phyloP scores from a whole-genome alignment of 768 basidiomycete species.

The Hypholoma fasciculare region DNA sequence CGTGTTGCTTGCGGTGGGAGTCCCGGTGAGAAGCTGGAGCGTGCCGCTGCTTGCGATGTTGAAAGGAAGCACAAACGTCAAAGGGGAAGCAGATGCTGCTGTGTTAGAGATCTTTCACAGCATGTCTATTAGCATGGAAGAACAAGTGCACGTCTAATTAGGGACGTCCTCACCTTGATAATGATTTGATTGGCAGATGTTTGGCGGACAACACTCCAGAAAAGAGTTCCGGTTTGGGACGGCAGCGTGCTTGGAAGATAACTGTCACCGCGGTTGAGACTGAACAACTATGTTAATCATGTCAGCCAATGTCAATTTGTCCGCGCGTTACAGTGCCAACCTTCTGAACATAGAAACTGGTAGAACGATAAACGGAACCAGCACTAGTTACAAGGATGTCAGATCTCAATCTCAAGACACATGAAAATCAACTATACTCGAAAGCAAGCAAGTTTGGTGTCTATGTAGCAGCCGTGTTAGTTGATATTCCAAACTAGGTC shows the following conservation, averaged over 20 bases:
- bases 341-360: conserved; percentile 64
- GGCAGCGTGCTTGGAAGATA: conserved; percentile 68
- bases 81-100: conserved; percentile 31
- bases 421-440: conserved; percentile 52
- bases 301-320: neutral
- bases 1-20: conserved; percentile 53
- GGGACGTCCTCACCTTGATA: conserved; percentile 48
- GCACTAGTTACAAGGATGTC: conserved; percentile 36
- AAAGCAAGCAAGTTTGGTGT: conserved; percentile 63
- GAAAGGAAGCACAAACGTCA: conserved; percentile 63
- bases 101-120: conserved; percentile 53
- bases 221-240: conserved; percentile 41
- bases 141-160: too few species aligned
- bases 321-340: conserved; percentile 25
- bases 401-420: conserved; percentile 22
- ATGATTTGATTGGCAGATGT: conserved; percentile 42
- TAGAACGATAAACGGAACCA: conserved; percentile 54
- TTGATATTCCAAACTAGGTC: neutral
- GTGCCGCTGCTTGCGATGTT: conserved; percentile 42
- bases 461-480: conserved; percentile 30
- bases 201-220: conserved; percentile 60
- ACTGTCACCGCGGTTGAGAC: conserved; percentile 57
- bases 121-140: neutral
- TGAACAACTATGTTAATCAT: conserved; percentile 50
- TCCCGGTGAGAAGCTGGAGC: conserved; percentile 50